phyloP scores from a whole-genome alignment of 1,284 basidiomycete species.

The Puccinia triticina region DNA sequence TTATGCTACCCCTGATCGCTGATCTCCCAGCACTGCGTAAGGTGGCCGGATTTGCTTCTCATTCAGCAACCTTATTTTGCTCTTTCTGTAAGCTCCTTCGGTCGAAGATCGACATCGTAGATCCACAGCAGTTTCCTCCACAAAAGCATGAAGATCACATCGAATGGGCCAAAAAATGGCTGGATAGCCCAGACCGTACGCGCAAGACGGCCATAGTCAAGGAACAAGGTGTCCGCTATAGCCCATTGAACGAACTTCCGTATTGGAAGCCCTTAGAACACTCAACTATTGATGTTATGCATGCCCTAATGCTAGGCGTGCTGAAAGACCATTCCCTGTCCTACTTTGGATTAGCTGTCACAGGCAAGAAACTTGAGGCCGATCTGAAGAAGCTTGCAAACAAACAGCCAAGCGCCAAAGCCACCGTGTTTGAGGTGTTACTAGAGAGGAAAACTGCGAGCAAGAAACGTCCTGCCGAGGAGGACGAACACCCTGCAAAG shows the following conservation, averaged over 20 bases:
- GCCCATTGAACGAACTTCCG: constrained; percentile 14
- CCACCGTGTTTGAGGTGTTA: background rate
- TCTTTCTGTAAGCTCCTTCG: background rate
- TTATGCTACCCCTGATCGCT: constrained; percentile 19
- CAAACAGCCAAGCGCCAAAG: background rate
- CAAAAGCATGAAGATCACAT: background rate
- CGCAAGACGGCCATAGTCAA: background rate
- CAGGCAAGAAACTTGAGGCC: constrained; percentile 12
- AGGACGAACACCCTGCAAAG: background rate
- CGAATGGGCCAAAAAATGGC: background rate
- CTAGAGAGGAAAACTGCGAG: background rate
- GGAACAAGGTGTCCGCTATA: constrained; percentile 25
- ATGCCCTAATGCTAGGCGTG: constrained; percentile 32
- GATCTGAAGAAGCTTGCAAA: background rate
- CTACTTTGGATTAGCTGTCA: background rate
- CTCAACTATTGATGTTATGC: background rate
- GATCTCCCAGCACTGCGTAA: constrained; percentile 31
- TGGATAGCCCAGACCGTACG: background rate
- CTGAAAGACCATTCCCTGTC: constrained; percentile 26
- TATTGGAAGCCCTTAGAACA: constrained; percentile 31
- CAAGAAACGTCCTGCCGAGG: background rate
- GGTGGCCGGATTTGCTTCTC: constrained; percentile 22
- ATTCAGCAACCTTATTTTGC: too few species aligned
- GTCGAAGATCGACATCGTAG: background rate
- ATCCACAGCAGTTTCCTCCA: background rate